Evolutionary conservation across 139 green algal genomes (phyloP), one percentile per base, ranked within the genome.

Genomic region (Eudorina sp.): DNA sequence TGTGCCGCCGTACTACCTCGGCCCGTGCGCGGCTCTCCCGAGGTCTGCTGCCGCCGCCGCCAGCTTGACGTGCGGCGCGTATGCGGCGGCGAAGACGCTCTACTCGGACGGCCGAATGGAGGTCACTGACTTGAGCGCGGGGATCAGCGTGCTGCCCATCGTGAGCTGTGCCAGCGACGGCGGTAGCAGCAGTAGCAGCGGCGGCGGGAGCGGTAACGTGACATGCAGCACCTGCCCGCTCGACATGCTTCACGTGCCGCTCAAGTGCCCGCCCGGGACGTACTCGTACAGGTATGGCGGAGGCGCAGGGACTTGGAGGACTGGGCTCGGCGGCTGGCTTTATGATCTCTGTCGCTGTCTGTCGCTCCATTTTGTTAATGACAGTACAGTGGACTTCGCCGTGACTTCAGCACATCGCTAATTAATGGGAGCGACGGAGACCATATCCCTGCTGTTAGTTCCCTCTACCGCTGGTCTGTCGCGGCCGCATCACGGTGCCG

Each of bases 271-370:
- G 5, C 88, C 88, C 6, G 88, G 88, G 34, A 66, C 21, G 11
- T 91, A 91, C 64, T 48, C 46, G 4, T 82, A 48, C 74, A 64
- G 74, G 46, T 66, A 19, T 3, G 69, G 48, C 48, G n/a, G n/a
- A n/a, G n/a, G n/a, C n/a, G n/a, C n/a, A n/a, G n/a, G n/a, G n/a
- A n/a, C n/a, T n/a, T n/a, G n/a, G n/a, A n/a, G n/a, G n/a, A n/a
- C n/a, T n/a, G n/a, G n/a, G n/a, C n/a, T n/a, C n/a, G n/a, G n/a
- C n/a, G n/a, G n/a, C n/a, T n/a, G n/a, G n/a, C n/a, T n/a, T n/a
- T n/a, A n/a, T n/a, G n/a, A n/a, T n/a, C n/a, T n/a, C n/a, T n/a
- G n/a, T n/a, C n/a, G n/a, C n/a, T n/a, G n/a, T n/a, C n/a, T n/a
- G n/a, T n/a, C n/a, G n/a, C n/a, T n/a, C n/a, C n/a, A n/a, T n/a